Evolutionary conservation across 768 basidiomycete genomes (phyloP).

Genomic region (Fomitopsis serialis): DNA sequence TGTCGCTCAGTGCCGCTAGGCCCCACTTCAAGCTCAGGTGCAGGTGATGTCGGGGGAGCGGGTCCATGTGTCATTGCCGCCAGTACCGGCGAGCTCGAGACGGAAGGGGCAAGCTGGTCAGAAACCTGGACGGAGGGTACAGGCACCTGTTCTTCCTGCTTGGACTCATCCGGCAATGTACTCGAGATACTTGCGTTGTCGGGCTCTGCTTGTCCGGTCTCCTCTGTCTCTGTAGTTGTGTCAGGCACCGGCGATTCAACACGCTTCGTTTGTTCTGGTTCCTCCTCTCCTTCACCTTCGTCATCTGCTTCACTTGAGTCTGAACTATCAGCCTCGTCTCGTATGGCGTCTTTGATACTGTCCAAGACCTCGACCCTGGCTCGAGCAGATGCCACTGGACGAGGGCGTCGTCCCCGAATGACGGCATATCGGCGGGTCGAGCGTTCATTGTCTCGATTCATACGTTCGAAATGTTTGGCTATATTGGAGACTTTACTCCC

Average conservation of each 20-base stretch:
- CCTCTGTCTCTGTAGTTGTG: background rate
- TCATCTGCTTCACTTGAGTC: slow-evolving; percentile 65
- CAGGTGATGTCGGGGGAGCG: slow-evolving; percentile 20
- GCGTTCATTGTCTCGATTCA: slow-evolving; percentile 69
- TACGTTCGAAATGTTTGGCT: slow-evolving; percentile 85
- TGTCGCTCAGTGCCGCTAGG: slow-evolving; percentile 53
- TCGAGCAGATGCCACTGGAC: slow-evolving; percentile 84
- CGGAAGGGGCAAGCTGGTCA: slow-evolving; percentile 24
- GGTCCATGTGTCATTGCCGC: slow-evolving; percentile 14
- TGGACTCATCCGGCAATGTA: background rate
- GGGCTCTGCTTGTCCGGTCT: background rate
- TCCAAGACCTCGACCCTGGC: slow-evolving; percentile 87
- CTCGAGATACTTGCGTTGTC: background rate
- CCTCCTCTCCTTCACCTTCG: slow-evolving; percentile 58
- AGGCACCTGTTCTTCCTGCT: slow-evolving; percentile 2
- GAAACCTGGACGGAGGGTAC: slow-evolving; percentile 49
- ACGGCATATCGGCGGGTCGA: slow-evolving; percentile 79
- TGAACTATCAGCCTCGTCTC: slow-evolving; percentile 72
- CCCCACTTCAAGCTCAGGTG: slow-evolving; percentile 47
- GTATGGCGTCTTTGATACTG: slow-evolving; percentile 87
- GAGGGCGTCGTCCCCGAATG: slow-evolving; percentile 78
- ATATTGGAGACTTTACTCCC: slow-evolving; percentile 82
- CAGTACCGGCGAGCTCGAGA: slow-evolving; percentile 51
- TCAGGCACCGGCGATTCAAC: background rate
- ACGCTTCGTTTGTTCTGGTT: slow-evolving; percentile 18